Base-by-base conservation (phyloP, 1,139 yeast species). In the Geotrichum reessii region DNA sequence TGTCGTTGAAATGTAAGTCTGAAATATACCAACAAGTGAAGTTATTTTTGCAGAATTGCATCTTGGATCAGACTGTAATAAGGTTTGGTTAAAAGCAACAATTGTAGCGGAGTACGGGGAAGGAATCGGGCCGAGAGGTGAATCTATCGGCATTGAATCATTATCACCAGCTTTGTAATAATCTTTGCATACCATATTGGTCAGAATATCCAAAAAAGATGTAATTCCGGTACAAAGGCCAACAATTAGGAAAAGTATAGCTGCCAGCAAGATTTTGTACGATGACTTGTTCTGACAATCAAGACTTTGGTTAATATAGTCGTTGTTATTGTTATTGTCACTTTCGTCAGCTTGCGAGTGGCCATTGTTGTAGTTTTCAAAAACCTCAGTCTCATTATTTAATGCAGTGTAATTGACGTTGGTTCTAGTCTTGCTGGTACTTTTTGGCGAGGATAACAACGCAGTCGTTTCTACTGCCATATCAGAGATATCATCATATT, bases 11-110 rank as follows among this genome's bases (percentile, higher is more conserved):
- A 65, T 61, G 50, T 65, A 66, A 24, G 70, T 64, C 27, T 64
- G 58, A 58, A 69, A 68, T 12, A 63, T 57, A 22, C 71, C 69
- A 22, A 67, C 71, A 47, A 62, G 56, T 21, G 66, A 67, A 7
- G 66, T 62, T 27, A 68, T 64, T 21, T 63, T 63, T 11, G 66
- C 60, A 17, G 64, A 57, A 21, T 66, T 54, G 57, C 71, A 67
- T 49, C 64, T 54, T 14, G 70, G 68, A 56, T 66, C 69, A 14
- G 40, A 33, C n/a, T 33, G 40, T n/a, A 31, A 19, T 28, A 27
- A 33, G 12, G 52, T 49, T 42, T 56, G 31, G 8, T 47, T 33
- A 28, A 54, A 57, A 22, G 44, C 52, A 21, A 52, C 47, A 22
- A 51, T 47, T n/a, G 42, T 6, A 9, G 40, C 12, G n/a, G 6